phyloP scores from a whole-genome alignment of 306 rosid genomes.

The Cicer cuneatum region DNA sequence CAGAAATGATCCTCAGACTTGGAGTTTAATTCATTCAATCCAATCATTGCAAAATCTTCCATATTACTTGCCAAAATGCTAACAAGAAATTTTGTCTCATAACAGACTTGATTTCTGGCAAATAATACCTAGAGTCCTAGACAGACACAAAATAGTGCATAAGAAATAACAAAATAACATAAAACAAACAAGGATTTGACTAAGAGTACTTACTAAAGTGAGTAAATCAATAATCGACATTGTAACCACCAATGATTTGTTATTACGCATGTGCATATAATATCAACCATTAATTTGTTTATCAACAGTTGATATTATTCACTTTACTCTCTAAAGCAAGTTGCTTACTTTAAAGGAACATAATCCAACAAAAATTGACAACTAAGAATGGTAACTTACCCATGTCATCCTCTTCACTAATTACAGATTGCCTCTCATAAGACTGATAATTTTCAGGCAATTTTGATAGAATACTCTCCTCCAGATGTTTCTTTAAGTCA shows the following conservation, averaged over 20 bases:
- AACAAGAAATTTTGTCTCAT: conserved; percentile 22
- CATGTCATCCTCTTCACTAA: conserved; percentile 89
- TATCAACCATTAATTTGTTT: no score
- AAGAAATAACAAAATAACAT: conserved; percentile 8
- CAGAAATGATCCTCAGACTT: conserved; percentile 15
- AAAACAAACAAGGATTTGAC: background rate
- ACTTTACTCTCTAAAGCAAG: no score
- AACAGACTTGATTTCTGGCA: conserved; percentile 12
- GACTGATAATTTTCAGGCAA: conserved; percentile 80
- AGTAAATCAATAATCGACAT: no score
- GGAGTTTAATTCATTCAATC: conserved; percentile 10
- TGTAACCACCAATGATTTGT: no score
- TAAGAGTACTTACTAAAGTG: no score
- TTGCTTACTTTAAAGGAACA: no score
- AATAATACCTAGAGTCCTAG: conserved; percentile 1
- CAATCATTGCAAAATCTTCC: conserved; percentile 26
- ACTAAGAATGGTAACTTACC: conserved; percentile 56
- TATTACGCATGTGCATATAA: no score
- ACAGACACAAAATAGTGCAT: conserved; percentile 17
- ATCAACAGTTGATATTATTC: no score
- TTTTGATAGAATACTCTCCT: conserved; percentile 72
- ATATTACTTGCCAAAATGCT: conserved; percentile 15
- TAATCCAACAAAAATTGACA: conserved; percentile 22
- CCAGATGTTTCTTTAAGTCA: conserved; percentile 77
- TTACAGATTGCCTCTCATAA: conserved; percentile 69